Evolutionary conservation across 2,329 filamentous ascomycete genomes (phyloP), one percentile per base, ranked within the genome.

Genomic region (Metarhizium humberi): DNA sequence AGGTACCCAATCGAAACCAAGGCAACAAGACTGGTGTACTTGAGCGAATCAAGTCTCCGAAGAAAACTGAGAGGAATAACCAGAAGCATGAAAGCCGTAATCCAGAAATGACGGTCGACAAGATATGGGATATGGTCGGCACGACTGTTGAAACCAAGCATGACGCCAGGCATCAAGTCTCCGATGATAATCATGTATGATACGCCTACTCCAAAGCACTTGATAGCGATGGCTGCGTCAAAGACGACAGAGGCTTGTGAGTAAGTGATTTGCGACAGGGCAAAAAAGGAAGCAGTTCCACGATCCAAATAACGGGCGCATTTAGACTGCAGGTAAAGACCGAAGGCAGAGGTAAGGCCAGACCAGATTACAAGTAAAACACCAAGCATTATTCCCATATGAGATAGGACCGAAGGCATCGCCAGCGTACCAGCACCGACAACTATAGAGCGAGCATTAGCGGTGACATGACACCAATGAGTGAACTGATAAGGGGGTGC

Each of bases 101-200:
- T 88, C 94, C 94, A 99, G 69, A 99, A 99, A 68, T 94, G 87
- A 52, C 94, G 83, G 67, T 97, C 91, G 47, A 92, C 79, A 59
- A 97, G 73, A 66, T 92, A 97, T 1, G 84, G 80, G 48, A 87
- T 65, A 32, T 65, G 74, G 2, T 81, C 78, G 18, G 78, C 81
- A 20, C 81, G 80, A 50, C 81, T 78, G 58, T 84, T 82, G 70
- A 99, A 92, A 4, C 92, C 94, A 58, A 84, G 75, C 29, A 94
- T 85, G 10, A 99, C 94, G 43, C 91, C 92, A 1, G 94, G 94
- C 94, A 99, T 99, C 59, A 99, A 76, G 69, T 99, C 94, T 52
- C 94, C 94, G 63, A 99, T 97, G 66, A 99, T 97, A 66, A 99
- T 99, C 64, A 99, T 82, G 73, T 99, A 99, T 64, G 91, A 96